Base-by-base conservation (phyloP, 2,329 filamentous ascomycete genomes). In the Microdochium bolleyi region DNA sequence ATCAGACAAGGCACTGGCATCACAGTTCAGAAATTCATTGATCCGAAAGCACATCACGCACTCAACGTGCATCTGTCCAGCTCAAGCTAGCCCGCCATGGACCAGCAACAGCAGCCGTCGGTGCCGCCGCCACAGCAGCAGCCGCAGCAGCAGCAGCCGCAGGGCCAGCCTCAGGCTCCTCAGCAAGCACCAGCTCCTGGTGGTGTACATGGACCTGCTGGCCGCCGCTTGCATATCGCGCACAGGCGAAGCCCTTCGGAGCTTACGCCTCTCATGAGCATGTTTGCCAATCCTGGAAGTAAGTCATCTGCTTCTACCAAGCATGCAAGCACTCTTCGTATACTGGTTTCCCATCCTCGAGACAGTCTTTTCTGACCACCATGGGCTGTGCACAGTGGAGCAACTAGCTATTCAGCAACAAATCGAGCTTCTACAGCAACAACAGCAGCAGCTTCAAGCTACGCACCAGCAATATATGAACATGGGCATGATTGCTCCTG, bases 391-490 rank as follows among this genome's bases (percentile, higher is more conserved):
- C 41, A 24, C 55, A 95, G 92, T 96, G 89, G 92, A 96, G 78
- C 92, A 96, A 81, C 83, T 96, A 68, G 90, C 90, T 67, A 92
- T 97, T 69, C 92, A 96, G 75, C 92, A 96, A 77, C 92, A 97
- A 74, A 96, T 97, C 67, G 92, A 97, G 74, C 82, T 95, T 67
- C 80, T 97, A 66, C 92, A 97, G 76, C 91, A 96, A 70, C 94
- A 97, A 71, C 94, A 97, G 70, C 92, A 97, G 72, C 92, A 96
- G 70, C 95, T 97, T 67, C 89, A 95, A 73, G 90, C 90, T 62
- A 94, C 90, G 58, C 91, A 96, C 67, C 92, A 96, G 73, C 92
- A 97, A 74, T 96, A 96, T 77, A 87, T 96, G 64, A 96, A 94
- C 71, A 92, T 96, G 88, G 90, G 90, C 70, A 91, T 97, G 81